A percentile compares a stretch with the other conserved stretches of the same genome.
Evolutionary conservation across 495 filamentous ascomycete genomes (phyloP).

Genomic region (Rhizodiscina lignyota): DNA sequence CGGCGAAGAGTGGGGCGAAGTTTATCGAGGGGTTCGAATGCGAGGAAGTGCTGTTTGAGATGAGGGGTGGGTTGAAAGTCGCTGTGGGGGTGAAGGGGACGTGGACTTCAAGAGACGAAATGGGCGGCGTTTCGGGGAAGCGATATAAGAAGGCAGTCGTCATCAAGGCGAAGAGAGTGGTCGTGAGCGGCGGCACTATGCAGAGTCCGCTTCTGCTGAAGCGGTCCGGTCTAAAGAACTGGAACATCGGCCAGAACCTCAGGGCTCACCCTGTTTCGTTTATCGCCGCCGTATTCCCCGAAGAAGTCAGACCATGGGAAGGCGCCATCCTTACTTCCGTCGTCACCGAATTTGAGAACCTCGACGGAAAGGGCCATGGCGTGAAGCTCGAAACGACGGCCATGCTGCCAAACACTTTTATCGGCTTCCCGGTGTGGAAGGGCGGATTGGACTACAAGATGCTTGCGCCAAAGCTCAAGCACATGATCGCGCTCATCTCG

Average conservation of each 20-base stretch:
- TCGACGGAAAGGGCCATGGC: conserved; percentile 72
- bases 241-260: conserved; percentile 72
- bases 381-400: conserved; percentile 55
- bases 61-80: conserved; percentile 30
- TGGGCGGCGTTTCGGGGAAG: conserved; percentile 33
- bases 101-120: conserved; percentile 55
- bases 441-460: conserved; percentile 52
- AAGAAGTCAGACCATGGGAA: conserved; percentile 63
- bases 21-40: conserved; percentile 69
- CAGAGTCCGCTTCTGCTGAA: conserved; percentile 59
- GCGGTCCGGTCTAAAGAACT: conserved; percentile 58
- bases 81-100: conserved; percentile 52
- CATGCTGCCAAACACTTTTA: conserved; percentile 44
- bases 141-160: conserved; percentile 38
- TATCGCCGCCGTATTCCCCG: conserved; percentile 42
- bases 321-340: conserved; percentile 60
- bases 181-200: conserved; percentile 57
- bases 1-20: conserved; percentile 50
- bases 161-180: conserved; percentile 67
- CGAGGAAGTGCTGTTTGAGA: conserved; percentile 48
- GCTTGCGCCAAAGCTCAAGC: conserved; percentile 39
- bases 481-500: conserved; percentile 50
- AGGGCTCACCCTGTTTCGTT: conserved; percentile 60
- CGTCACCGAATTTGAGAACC: conserved; percentile 62
- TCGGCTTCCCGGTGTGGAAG: conserved; percentile 44